Evolutionary conservation across 2,329 filamentous ascomycete species (phyloP), one percentile per base, ranked within the genome.

Genomic region (Aspergillus sojae): DNA sequence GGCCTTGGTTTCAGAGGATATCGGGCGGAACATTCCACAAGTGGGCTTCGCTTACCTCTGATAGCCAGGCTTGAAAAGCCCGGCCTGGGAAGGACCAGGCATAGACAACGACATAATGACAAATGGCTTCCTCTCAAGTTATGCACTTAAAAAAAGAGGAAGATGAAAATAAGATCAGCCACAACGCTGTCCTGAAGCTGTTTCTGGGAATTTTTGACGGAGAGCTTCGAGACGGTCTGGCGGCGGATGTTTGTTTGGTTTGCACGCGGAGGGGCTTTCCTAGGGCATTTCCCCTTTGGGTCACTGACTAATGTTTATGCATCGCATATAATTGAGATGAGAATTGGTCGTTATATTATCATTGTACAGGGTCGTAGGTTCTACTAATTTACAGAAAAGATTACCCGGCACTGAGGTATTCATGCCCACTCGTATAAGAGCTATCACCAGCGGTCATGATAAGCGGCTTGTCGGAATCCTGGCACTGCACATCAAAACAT

Each of bases 51-150:
- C 87, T 77, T 87, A 97, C 94, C 91, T 96, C 81, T 94, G 94
- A 83, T 99, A 99, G 74, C 94, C 94, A 74, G 89, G 86, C 85
- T 98, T 98, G 87, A 99, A 98, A 46, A 98, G 88, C 79, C 91
- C 91, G 75, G 91, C 86, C 80, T 97, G 97, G 67, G 95, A 95
- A 73, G 95, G 94, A 80, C 89, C 92, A 68, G 95, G 95, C 78
- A 99, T 96, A 78, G 93, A 92, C 78, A 99, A 89, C 82, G 95
- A 99, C 95, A 99, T 98, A 73, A 70, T 82, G 68, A 69, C 45
- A 62, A 61, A 66, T 62, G 66, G 62, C 67, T 69, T 70, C 71
- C 70, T 67, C 67, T 60, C 48, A 36, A 21, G 56, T 58, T 61
- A 61, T 45, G 63, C 36, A 41, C 62, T 61, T 63, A 34, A 36